Percentiles rank a stretch among this genome's conserved stretches.
Evolutionary conservation across 2,329 filamentous ascomycete species (phyloP).

Genomic region (Cladosporium sp.): DNA sequence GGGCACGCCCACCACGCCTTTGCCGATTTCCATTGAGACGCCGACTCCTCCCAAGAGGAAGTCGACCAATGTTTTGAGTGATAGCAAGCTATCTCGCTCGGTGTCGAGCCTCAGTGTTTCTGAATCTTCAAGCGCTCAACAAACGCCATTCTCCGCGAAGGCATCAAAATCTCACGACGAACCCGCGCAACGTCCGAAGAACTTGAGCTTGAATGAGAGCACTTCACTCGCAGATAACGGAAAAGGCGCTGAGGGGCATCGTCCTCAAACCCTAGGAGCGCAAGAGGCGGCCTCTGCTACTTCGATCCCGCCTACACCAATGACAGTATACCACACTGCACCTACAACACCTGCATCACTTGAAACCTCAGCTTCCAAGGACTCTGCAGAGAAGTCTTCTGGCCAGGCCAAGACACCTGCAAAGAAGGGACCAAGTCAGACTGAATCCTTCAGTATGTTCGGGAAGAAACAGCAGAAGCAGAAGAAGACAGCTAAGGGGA

Average conservation of each 20-base stretch:
- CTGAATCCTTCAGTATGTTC: constrained; percentile 39
- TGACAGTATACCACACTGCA: constrained; percentile 28
- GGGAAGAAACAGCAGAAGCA: constrained; percentile 29
- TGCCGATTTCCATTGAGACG: neutral
- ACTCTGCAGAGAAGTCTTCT: constrained; percentile 2
- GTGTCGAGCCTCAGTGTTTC: neutral
- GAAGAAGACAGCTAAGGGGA: constrained; percentile 21
- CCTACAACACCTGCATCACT: constrained; percentile 29
- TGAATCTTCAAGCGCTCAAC: neutral
- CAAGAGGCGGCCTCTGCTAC: constrained; percentile 26
- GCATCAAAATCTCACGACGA: neutral
- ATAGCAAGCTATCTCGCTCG: neutral
- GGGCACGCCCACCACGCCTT: neutral
- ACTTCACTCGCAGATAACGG: neutral
- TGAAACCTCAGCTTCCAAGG: neutral
- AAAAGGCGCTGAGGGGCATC: neutral
- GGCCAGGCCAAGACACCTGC: neutral
- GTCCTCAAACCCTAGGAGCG: neutral
- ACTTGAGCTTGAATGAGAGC: neutral
- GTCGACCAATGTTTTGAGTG: neutral
- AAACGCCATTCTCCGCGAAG: neutral
- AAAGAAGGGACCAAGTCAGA: constrained; percentile 39
- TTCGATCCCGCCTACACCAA: constrained; percentile 24
- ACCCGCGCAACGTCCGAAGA: neutral
- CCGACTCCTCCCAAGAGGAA: neutral